phyloP scores from a whole-genome alignment of 1,284 basidiomycete genomes.

The Cryptococcus sp. region DNA sequence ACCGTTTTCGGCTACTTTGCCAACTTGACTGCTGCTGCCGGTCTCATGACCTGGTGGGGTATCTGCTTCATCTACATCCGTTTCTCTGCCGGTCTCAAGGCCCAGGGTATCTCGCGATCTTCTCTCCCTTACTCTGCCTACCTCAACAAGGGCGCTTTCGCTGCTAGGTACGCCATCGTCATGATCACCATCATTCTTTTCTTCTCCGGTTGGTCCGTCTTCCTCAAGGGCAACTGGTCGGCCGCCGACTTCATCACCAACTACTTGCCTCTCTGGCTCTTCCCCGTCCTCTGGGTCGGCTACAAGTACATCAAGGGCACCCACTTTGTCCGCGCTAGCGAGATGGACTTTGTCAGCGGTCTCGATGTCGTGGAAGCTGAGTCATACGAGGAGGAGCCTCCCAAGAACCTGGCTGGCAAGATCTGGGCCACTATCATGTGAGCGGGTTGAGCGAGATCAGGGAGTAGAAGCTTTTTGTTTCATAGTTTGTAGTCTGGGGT shows the following conservation, averaged over 20 bases:
- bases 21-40: conserved; percentile 62
- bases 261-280: conserved; percentile 67
- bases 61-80: conserved; percentile 77
- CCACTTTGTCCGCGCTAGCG: conserved; percentile 25
- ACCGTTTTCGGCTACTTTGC: conserved; percentile 75
- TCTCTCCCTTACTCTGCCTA: conserved; percentile 64
- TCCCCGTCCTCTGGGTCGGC: conserved; percentile 70
- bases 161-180: conserved; percentile 49
- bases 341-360: conserved; percentile 40
- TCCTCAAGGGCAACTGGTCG: conserved; percentile 57
- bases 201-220: conserved; percentile 58
- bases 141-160: conserved; percentile 39
- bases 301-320: conserved; percentile 41
- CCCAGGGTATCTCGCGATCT: conserved; percentile 63
- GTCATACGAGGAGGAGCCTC: conserved; percentile 33
- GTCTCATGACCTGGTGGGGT: conserved; percentile 72
- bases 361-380: conserved; percentile 45
- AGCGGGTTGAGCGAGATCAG: not conserved
- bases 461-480: not conserved
- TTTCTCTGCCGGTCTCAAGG: conserved; percentile 73
- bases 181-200: conserved; percentile 45
- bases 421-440: conserved; percentile 35
- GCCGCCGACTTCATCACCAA: conserved; percentile 37
- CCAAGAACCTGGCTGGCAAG: conserved; percentile 27
- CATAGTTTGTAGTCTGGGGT: not conserved